Evolutionary conservation across 108 stramenopile species (phyloP), one percentile per base, ranked within the genome.

Genomic region (Hondaea fermentalgiana): DNA sequence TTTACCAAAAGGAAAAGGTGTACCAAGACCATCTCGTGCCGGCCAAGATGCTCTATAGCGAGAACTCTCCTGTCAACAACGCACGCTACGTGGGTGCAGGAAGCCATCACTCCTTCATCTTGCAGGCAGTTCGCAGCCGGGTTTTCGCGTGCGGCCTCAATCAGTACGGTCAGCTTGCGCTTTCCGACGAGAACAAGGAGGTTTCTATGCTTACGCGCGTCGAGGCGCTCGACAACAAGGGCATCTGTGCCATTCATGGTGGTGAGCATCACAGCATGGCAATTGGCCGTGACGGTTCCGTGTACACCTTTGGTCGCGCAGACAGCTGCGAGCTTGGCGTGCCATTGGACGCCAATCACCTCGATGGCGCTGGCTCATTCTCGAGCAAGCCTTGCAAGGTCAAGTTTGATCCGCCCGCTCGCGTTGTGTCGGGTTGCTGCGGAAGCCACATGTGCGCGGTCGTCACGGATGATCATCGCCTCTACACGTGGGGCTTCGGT

Each of bases 401-500:
- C n/a, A 60, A 28, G 47, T 43, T 28, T 23, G 23, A 17, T 4
- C 49, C 47, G 55, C 72, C 88, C 53, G 92, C 59, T 21, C 88
- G 58, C 25, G 51, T 87, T 29, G 87, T 91, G 14, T 16, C 42
- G 25, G 60, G 44, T 59, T 92, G 93, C 51, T 94, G 94, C 88
- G 96, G 97, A 8, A 90, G 89, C 25, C 90, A 89, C 69, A 95
- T 95, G 71, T 90, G 72, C 72, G 72, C 96, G 28, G 96, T 93
- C 10, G 69, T 97, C 53, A 95, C 95, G 5, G 91, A 91, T 44
- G 87, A 87, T 4, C 92, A 93, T 55, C 95, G 95, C 71, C 90
- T 97, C n/a, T 98, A 95, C 91, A 92, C 97, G 45, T 98, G 98
- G 97, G 97, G 97, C 5, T 97, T 92, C 88, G 96, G 95, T 19